These are phyloP conservation scores for Penicillium lagena DNA, from an alignment of 495 filamentous ascomycete genomes.

Conservation along the genomic window DNA sequence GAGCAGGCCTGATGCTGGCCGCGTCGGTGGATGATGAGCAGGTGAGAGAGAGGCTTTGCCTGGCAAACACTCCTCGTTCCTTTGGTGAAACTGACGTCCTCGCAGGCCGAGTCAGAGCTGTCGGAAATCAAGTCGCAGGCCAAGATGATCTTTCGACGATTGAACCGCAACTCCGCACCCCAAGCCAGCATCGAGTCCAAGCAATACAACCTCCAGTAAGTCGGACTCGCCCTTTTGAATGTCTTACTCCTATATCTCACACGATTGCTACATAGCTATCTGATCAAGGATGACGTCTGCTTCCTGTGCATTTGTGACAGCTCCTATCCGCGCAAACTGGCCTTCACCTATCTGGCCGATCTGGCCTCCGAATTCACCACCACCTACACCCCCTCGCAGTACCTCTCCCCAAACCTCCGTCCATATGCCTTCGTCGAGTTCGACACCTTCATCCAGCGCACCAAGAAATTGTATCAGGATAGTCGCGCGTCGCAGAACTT, in stretches of 20 bases:
- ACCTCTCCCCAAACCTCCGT: conserved; percentile 66
- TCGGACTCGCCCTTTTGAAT: not conserved
- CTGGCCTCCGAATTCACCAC: conserved; percentile 85
- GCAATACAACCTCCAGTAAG: conserved; percentile 81
- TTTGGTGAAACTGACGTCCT: too few species aligned
- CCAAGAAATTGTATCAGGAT: conserved; percentile 92
- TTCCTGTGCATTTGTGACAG: conserved; percentile 91
- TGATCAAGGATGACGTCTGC: conserved; percentile 72
- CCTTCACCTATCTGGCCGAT: conserved; percentile 97
- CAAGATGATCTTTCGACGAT: conserved; percentile 79
- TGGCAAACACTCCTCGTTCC: too few species aligned
- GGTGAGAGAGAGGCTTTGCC: conserved; percentile 27
- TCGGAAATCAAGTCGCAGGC: conserved; percentile 83
- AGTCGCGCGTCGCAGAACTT: conserved; percentile 80
- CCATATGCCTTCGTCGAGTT: conserved; percentile 98
- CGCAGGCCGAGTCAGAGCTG: conserved; percentile 65
- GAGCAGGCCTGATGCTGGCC: conserved; percentile 81
- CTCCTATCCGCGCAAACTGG: conserved; percentile 94
- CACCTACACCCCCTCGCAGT: conserved; percentile 67
- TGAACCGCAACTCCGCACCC: conserved; percentile 80
- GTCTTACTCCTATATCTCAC: too few species aligned
- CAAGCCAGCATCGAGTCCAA: conserved; percentile 90
- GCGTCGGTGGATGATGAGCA: conserved; percentile 91
- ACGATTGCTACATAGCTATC: conserved; percentile 53
- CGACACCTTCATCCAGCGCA: conserved; percentile 91